phyloP scores from a whole-genome alignment of 495 filamentous ascomycete genomes.

The Tetracladium setigerum region DNA sequence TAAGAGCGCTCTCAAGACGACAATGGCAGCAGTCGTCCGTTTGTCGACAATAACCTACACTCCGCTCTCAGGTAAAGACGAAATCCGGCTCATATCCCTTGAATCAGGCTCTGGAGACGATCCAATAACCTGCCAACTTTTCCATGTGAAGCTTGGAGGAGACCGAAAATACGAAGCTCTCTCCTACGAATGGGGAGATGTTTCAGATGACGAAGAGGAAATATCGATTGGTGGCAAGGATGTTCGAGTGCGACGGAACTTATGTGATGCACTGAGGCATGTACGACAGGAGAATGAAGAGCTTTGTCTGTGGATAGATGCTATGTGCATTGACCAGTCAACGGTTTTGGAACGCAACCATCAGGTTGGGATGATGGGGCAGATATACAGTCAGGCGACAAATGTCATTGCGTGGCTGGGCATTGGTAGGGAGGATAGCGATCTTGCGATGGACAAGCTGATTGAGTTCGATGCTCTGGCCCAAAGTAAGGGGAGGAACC shows the following conservation, averaged over 20 bases:
- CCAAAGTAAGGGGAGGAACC: too few relatives aligned
- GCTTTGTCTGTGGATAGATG: neutral
- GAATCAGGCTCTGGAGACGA: constrained; percentile 6
- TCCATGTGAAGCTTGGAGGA: neutral
- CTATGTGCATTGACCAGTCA: neutral
- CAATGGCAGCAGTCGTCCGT: too few relatives aligned
- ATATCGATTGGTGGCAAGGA: neutral
- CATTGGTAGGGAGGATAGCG: too few relatives aligned
- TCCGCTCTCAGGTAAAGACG: neutral
- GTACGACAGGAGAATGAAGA: neutral
- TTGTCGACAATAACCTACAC: too few relatives aligned
- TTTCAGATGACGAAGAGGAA: too few relatives aligned
- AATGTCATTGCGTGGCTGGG: constrained; percentile 1
- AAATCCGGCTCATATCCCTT: constrained; percentile 15
- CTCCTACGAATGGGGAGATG: constrained; percentile 29
- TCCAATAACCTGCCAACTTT: constrained; percentile 10
- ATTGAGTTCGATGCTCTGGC: too few relatives aligned
- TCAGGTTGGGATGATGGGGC: constrained; percentile 20
- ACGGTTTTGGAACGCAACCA: neutral
- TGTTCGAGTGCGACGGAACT: neutral
- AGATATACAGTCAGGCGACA: constrained; percentile 13
- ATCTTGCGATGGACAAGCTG: too few relatives aligned
- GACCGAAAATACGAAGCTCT: constrained; percentile 24
- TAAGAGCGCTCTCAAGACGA: too few relatives aligned
- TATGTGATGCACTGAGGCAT: neutral